Evolutionary conservation across 2,329 filamentous ascomycete genomes (phyloP).

Genomic region (Pseudogymnoascus sp.): DNA sequence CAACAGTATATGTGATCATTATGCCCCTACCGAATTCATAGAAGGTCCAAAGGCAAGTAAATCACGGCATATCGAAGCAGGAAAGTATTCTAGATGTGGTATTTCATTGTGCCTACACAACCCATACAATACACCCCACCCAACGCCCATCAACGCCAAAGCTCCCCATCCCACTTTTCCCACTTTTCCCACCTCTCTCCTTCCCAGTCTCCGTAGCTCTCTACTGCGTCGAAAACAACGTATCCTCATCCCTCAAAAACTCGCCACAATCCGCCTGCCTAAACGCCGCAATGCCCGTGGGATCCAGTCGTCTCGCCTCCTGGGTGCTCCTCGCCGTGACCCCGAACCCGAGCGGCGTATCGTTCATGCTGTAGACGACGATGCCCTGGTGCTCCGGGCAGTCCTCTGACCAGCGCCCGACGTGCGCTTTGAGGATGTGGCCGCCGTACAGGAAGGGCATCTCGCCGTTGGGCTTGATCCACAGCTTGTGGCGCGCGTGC

Average conservation of each 20-base stretch:
- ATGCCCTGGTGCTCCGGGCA: constrained; percentile 89
- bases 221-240: constrained; percentile 44
- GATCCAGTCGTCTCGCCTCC: constrained; percentile 76
- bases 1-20: not conserved
- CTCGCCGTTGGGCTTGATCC: constrained; percentile 91
- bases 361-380: constrained; percentile 84
- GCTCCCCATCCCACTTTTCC: not conserved
- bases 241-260: constrained; percentile 78
- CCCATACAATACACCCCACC: constrained; percentile 2
- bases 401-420: constrained; percentile 78
- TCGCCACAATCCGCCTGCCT: constrained; percentile 91
- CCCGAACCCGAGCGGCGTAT: constrained; percentile 88
- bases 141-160: not conserved
- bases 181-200: not conserved
- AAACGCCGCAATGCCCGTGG: constrained; percentile 82
- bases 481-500: constrained; percentile 92
- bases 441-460: constrained; percentile 94
- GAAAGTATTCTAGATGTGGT: not conserved
- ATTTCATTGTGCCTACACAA: constrained; percentile 4
- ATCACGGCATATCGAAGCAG: not conserved
- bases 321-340: constrained; percentile 81
- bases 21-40: not conserved
- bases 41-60: not conserved
- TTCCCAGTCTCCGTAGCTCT: constrained; percentile 27
- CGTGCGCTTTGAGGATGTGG: constrained; percentile 73